Evolutionary conservation across 169 alveolate species (phyloP), one percentile per base, ranked within the genome.

Genomic region (Blepharisma undulans): DNA sequence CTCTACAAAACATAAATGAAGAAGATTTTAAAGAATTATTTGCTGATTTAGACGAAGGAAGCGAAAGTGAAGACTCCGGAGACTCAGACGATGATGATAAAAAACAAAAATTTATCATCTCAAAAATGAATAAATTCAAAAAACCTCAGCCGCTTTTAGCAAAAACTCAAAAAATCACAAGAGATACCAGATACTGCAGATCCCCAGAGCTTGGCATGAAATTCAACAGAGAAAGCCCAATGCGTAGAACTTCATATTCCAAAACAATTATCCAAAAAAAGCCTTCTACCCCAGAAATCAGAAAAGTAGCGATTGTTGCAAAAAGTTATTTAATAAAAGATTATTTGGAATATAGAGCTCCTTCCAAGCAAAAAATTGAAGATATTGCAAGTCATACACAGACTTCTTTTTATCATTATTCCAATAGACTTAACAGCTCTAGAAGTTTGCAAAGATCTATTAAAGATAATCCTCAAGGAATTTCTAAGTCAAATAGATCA

Each of bases 71-170:
- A 29, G 90, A 86, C 36, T 25, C 80, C 0, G 82, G 72, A 29
- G 84, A 82, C 72, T 86, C 90, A 66, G 90, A 86, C 29, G 29
- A 34, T 72, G 82, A 86, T 14, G 89, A 82, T n/a, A 82, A 82
- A 82, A 82, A 82, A 82, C 29, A 25, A 32, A 22, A 22, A 29
- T 82, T 34, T 60, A 21, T 82, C 16, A 22, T 82, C 5, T 25
- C 22, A 4, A 82, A 30, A 22, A n/a, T n/a, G 29, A 82, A 82
- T 21, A 74, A 74, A 74, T n/a, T 21, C 80, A 74, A 74, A 74
- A 74, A 74, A 4, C 80, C 80, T 8, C 80, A 48, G 3, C 66
- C 66, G 14, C 66, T 48, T 48, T 48, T 48, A 48, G 66, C 66
- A 48, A 48, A 48, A 48, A 48, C 66, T 5, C 66, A 48, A 48